Evolutionary conservation across 2,329 filamentous ascomycete species (phyloP), one percentile per base, ranked within the genome.

Genomic region (Pseudopyrenochaeta lycopersici): DNA sequence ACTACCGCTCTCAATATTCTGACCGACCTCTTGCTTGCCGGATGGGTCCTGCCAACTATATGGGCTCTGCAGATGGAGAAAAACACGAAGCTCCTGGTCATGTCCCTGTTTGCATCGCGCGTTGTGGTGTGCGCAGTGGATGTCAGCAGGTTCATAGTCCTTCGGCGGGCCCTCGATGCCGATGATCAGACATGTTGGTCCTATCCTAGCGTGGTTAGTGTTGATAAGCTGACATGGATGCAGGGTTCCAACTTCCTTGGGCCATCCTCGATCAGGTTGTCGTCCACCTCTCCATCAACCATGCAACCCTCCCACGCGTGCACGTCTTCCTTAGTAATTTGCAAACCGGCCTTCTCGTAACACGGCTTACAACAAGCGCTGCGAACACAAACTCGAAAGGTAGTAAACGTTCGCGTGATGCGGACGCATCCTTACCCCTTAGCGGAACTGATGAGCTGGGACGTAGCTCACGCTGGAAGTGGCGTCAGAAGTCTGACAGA

Each of bases 11-110:
- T 59, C 9, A 67, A 71, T 46, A 63, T 70, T 7, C 35, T 64
- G 7, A 64, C 67, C 1, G 67, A 71, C 41, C 46, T 49, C 17
- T 27, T 68, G 15, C 58, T 71, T 7, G 49, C 60, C 2, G 36
- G 52, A 9, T 70, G 63, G 60, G 64, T 71, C 35, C 40, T 69
- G 14, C 66, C 67, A 27, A 42, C 49, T 14, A 46, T 58, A 7
- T 50, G 46, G 47, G 36, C 23, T 15, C 36, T 58, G n/a, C 35
- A 50, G 32, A 58, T 54, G 43, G 39, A 52, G 14, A 11, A 20
- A 15, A 42, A 52, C 15, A 50, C 36, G 7, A 48, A 49, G 20
- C 23, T 52, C 10, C 15, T 54, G 7, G 51, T 56, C 2, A 48
- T 56, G 29, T 31, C 32, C 27, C 31, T 56, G 5, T 59, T 61